Evolutionary conservation across 768 basidiomycete genomes (phyloP).

Genomic region (Sutorius australiensis): DNA sequence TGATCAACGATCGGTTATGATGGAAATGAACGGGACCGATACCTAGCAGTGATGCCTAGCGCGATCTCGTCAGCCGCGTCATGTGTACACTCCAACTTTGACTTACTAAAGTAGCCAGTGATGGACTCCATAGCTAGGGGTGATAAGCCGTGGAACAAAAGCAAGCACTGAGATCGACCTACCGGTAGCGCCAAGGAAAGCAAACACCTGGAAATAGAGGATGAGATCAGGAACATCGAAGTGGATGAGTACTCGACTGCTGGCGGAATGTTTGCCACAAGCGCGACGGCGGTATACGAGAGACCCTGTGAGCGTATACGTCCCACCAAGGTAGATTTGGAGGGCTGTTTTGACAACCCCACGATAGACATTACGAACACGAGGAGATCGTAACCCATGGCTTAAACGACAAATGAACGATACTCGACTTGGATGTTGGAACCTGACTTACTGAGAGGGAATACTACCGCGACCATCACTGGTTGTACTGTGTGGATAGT

Average conservation of each 20-base stretch:
- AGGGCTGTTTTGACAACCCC: not conserved
- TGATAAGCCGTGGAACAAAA: not conserved
- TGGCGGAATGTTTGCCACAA: slow-evolving; percentile 8
- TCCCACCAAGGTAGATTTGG: not conserved
- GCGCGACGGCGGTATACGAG: slow-evolving; percentile 1
- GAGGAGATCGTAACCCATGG: not conserved
- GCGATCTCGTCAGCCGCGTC: not conserved
- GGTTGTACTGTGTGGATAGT: no score
- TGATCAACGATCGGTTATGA: not conserved
- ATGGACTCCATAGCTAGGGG: slow-evolving; percentile 6
- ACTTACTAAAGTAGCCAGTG: slow-evolving; percentile 2
- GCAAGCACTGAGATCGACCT: not conserved
- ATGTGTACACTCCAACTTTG: not conserved
- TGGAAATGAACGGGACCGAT: not conserved
- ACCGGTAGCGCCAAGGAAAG: slow-evolving; percentile 1
- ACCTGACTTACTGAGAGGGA: not conserved
- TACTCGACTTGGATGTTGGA: not conserved
- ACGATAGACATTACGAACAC: not conserved
- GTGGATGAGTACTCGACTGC: not conserved
- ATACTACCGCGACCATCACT: no score
- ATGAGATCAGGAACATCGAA: no score
- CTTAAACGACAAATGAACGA: not conserved
- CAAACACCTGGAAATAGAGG: slow-evolving; percentile 8
- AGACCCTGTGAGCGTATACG: not conserved
- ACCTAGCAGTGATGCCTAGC: not conserved